Percentiles rank a stretch among this genome's conserved stretches.
phyloP scores from a whole-genome alignment of 352 stramenopile genomes.

The Aphanomyces invadans region DNA sequence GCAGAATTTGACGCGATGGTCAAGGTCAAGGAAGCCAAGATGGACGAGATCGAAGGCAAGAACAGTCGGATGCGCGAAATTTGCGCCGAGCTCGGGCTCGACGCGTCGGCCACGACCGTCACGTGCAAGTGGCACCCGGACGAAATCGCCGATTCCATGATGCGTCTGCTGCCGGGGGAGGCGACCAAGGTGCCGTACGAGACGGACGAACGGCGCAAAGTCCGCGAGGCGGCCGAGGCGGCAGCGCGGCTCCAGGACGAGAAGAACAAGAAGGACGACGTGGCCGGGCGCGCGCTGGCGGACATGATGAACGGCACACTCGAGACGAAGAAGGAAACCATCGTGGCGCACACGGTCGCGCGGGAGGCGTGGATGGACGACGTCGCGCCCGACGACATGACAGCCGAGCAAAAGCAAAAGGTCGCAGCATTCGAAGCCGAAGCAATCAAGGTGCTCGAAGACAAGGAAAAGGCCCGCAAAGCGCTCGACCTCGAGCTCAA shows the following conservation, averaged over 20 bases:
- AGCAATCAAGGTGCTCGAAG: slow-evolving; percentile 70
- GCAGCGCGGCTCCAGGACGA: slow-evolving; percentile 34
- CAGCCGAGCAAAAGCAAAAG: slow-evolving; percentile 67
- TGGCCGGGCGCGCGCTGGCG: slow-evolving; percentile 58
- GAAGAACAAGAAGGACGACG: slow-evolving; percentile 74
- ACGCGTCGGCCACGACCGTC: slow-evolving; percentile 35
- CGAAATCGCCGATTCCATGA: slow-evolving; percentile 58
- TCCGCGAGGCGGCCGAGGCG: slow-evolving; percentile 38
- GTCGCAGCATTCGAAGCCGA: slow-evolving; percentile 52
- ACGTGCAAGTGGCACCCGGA: slow-evolving; percentile 36
- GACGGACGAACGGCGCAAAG: slow-evolving; percentile 48
- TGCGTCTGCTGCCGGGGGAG: slow-evolving; percentile 60
- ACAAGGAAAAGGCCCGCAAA: slow-evolving; percentile 88
- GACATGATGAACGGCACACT: slow-evolving; percentile 94
- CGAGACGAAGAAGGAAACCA: slow-evolving; percentile 79
- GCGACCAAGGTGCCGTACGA: slow-evolving; percentile 84
- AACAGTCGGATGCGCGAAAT: slow-evolving; percentile 87
- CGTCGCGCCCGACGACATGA: slow-evolving; percentile 65
- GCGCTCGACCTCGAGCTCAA: slow-evolving; percentile 84
- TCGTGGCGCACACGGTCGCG: slow-evolving; percentile 48
- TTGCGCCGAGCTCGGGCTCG: slow-evolving; percentile 42
- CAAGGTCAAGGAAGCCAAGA: slow-evolving; percentile 65
- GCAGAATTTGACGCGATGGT: slow-evolving; percentile 67
- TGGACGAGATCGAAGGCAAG: slow-evolving; percentile 84
- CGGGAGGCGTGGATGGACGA: slow-evolving; percentile 87